A percentile compares a stretch with the other conserved stretches of the same genome.
Conservation (phyloP, 345 rosid genomes). For the Cardiospermum halicacabum region DNA sequence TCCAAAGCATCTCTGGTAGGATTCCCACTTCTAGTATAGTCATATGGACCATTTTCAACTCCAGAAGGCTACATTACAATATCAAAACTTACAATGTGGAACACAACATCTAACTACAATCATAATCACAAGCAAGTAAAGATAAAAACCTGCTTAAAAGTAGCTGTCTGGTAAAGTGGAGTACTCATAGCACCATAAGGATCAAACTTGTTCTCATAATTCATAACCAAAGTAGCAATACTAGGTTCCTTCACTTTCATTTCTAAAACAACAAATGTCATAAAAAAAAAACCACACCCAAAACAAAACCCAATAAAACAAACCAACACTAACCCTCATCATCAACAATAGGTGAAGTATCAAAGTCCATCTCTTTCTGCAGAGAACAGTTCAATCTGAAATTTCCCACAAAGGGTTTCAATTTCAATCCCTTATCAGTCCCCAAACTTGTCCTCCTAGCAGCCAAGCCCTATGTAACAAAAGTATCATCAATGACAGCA, state of each 20-base stretch:
- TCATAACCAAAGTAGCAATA: constrained; percentile 67
- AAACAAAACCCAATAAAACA: too few species aligned
- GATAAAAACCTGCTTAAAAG: constrained; percentile 74
- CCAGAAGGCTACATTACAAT: constrained; percentile 61
- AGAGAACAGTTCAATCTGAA: too few species aligned
- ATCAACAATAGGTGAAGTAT: constrained; percentile 40
- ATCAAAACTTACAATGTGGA: background rate
- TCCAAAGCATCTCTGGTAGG: constrained; percentile 87
- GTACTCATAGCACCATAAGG: constrained; percentile 80
- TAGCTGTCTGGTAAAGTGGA: constrained; percentile 90
- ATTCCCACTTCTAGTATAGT: constrained; percentile 97
- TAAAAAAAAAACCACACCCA: too few species aligned
- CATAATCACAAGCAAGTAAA: background rate
- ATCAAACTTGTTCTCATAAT: constrained; percentile 66
- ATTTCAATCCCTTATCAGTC: too few species aligned
- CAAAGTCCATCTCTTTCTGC: too few species aligned
- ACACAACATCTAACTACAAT: background rate
- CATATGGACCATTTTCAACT: constrained; percentile 70
- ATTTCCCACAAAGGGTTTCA: too few species aligned
- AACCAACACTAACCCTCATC: too few species aligned
- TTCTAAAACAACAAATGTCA: constrained; percentile 24
- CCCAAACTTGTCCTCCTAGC: too few species aligned
- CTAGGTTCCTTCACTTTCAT: constrained; percentile 48
- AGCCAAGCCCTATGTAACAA: too few species aligned
- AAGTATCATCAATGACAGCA: too few species aligned